Evolutionary conservation across 495 filamentous ascomycete genomes (phyloP).

Genomic region (Penicillium fimorum): DNA sequence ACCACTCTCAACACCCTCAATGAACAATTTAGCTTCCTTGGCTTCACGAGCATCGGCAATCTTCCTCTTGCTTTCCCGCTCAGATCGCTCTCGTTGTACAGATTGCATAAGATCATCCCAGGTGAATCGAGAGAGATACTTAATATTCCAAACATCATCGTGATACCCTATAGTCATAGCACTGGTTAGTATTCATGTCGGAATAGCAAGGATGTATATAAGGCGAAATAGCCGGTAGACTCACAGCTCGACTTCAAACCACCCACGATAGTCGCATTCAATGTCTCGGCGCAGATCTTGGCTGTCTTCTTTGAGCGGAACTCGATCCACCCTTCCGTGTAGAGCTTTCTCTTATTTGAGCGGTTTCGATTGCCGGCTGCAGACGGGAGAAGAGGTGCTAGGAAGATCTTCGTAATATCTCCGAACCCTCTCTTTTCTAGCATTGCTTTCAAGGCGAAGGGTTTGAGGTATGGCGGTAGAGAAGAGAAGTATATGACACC

Average conservation of each 20-base stretch:
- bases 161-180: slow-evolving; percentile 52
- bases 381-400: slow-evolving; percentile 73
- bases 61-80: slow-evolving; percentile 73
- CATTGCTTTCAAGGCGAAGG: slow-evolving; percentile 71
- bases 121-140: slow-evolving; percentile 74
- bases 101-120: slow-evolving; percentile 66
- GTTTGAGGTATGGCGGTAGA: slow-evolving; percentile 93
- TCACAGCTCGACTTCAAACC: slow-evolving; percentile 61
- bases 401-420: slow-evolving; percentile 79
- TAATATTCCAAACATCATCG: slow-evolving; percentile 88
- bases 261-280: slow-evolving; percentile 80
- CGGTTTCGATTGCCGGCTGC: slow-evolving; percentile 57
- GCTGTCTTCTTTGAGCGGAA: slow-evolving; percentile 75
- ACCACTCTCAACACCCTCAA: slow-evolving; percentile 77
- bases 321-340: slow-evolving; percentile 93
- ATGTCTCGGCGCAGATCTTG: slow-evolving; percentile 75
- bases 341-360: slow-evolving; percentile 87
- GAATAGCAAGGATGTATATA: background rate
- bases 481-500: slow-evolving; percentile 89
- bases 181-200: background rate
- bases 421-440: slow-evolving; percentile 68
- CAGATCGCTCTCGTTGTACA: slow-evolving; percentile 76
- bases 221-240: background rate
- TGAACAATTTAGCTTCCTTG: slow-evolving; percentile 79
- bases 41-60: slow-evolving; percentile 73